Percentiles rank a stretch among this genome's conserved stretches.
Evolutionary conservation across 192 early-diverging fungal species (phyloP).

Genomic region (Radiomyces spectabilis): DNA sequence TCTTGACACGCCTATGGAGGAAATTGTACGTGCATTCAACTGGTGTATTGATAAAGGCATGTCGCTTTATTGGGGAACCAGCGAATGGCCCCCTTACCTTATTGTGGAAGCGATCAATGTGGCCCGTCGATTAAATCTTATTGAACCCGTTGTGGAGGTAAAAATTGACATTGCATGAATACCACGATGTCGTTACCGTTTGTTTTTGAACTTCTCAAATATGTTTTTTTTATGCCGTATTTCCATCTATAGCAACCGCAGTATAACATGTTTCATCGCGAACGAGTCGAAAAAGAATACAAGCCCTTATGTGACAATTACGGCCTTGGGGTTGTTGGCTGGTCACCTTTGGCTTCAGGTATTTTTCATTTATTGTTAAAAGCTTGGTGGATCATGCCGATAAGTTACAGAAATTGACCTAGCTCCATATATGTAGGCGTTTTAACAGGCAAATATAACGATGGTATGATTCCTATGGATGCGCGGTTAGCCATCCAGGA

Average conservation of each 20-base stretch:
- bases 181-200: no score
- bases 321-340: constrained; percentile 65
- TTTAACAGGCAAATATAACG: constrained; percentile 69
- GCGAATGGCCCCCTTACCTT: constrained; percentile 76
- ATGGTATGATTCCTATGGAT: constrained; percentile 51
- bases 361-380: constrained; percentile 15
- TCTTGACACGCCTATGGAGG: constrained; percentile 67
- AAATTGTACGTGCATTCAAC: constrained; percentile 81
- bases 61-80: constrained; percentile 82
- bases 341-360: constrained; percentile 73
- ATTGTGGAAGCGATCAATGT: constrained; percentile 67
- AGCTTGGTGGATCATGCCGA: constrained; percentile 6
- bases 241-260: constrained; percentile 54
- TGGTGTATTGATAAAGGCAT: constrained; percentile 70
- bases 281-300: constrained; percentile 71
- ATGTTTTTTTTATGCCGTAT: not conserved
- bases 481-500: constrained; percentile 58
- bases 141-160: constrained; percentile 56
- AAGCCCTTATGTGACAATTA: constrained; percentile 58
- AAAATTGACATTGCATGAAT: no score
- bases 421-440: constrained; percentile 3
- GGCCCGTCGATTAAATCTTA: constrained; percentile 59
- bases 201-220: not conserved
- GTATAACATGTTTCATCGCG: constrained; percentile 83
- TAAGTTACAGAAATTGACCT: no score